Conservation (phyloP, 345 rosid species). For the Cardamine resedifolia region DNA sequence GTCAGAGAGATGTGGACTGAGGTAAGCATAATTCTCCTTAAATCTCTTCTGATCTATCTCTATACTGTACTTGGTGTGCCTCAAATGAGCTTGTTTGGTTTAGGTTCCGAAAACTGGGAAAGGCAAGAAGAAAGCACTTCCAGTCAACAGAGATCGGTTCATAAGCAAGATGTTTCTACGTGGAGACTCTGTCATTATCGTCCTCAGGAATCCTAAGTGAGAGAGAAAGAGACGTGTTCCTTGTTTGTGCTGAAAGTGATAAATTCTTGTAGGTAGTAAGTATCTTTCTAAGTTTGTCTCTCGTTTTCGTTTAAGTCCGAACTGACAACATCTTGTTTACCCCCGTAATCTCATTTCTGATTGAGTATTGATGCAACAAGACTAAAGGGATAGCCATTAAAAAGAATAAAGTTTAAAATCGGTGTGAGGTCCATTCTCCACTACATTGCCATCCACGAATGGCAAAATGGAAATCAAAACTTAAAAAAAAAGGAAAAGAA, state of each 20-base stretch:
- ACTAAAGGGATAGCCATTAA: neutral
- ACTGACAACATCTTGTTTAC: neutral
- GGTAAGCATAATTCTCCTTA: constrained; percentile 43
- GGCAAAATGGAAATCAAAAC: constrained; percentile 1
- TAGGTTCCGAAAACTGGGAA: constrained; percentile 95
- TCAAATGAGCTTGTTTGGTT: neutral
- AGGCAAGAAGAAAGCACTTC: constrained; percentile 97
- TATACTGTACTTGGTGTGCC: neutral
- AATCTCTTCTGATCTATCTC: neutral
- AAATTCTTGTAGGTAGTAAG: constrained; percentile 14
- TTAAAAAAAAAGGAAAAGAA: constrained; percentile 9
- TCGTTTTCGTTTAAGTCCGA: neutral
- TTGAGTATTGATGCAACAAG: neutral
- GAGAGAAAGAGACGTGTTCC: neutral
- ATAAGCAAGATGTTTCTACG: constrained; percentile 98
- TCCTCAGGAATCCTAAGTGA: constrained; percentile 93
- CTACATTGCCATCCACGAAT: constrained; percentile 21
- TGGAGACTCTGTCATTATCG: constrained; percentile 96
- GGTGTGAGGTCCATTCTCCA: constrained; percentile 21
- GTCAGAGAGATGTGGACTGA: constrained; percentile 99
- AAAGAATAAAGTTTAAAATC: constrained; percentile 1
- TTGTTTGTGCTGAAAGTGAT: neutral
- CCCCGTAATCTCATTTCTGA: neutral
- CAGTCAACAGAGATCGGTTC: constrained; percentile 90
- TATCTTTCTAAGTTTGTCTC: neutral